A percentile compares a stretch with the other conserved stretches of the same genome.
phyloP scores from a whole-genome alignment of 768 basidiomycete genomes.

The Suillus sp. region DNA sequence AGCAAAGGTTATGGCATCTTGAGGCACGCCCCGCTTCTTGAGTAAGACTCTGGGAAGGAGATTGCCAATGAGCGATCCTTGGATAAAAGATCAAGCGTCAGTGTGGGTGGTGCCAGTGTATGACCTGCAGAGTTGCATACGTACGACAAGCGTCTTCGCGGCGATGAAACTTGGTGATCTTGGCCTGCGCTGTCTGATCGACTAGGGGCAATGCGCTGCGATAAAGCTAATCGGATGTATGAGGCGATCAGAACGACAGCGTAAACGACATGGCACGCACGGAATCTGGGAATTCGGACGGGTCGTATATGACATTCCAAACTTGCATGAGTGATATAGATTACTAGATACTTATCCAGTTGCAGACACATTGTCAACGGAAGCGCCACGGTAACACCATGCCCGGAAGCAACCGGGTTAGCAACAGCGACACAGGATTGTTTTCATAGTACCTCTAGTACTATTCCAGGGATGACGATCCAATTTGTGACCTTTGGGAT shows the following conservation, averaged over 20 bases:
- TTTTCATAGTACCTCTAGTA: not conserved
- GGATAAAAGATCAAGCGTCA: conserved; percentile 8
- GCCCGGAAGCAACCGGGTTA: conserved; percentile 7
- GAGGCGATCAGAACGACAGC: conserved; percentile 14
- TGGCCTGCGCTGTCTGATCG: conserved; percentile 55
- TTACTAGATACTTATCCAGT: conserved; percentile 16
- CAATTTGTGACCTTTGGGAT: conserved; percentile 76
- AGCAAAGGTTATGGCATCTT: conserved; percentile 51
- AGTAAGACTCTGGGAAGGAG: conserved; percentile 70
- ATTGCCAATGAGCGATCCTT: conserved; percentile 79
- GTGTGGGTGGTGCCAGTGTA: not conserved
- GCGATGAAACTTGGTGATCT: conserved; percentile 67
- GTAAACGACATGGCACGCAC: conserved; percentile 28
- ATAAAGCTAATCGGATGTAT: conserved; percentile 54
- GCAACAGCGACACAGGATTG: conserved; percentile 19
- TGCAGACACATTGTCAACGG: conserved; percentile 13
- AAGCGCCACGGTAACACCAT: conserved; percentile 7
- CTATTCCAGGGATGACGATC: conserved; percentile 9
- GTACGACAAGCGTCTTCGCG: conserved; percentile 76
- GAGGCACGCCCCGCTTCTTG: conserved; percentile 54
- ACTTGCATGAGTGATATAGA: conserved; percentile 39
- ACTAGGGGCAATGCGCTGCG: conserved; percentile 57
- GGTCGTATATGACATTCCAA: conserved; percentile 43
- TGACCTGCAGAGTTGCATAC: conserved; percentile 24
- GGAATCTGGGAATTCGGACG: conserved; percentile 35